These are phyloP conservation scores for Rutidosis leptorrhynchoides DNA, from an alignment of 129 eudicot species.

Conservation along the genomic window DNA sequence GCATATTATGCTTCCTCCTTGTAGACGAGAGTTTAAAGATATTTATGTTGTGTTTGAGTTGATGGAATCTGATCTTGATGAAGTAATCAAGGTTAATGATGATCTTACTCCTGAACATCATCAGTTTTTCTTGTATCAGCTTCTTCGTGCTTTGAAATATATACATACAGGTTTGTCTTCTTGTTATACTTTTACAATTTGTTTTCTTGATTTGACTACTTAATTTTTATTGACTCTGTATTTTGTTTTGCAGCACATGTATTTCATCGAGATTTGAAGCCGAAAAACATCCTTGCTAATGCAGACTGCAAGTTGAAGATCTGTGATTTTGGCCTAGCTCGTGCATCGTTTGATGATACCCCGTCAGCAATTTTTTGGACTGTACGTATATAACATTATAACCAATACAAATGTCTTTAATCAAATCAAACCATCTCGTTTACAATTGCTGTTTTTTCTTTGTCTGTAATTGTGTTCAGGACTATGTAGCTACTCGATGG, in stretches of 20 bases:
- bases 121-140: constrained; percentile 86
- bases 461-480: constrained; percentile 37
- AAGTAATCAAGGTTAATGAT: constrained; percentile 78
- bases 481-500: constrained; percentile 95
- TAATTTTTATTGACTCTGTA: background rate
- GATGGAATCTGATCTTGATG: constrained; percentile 95
- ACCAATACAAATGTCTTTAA: background rate
- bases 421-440: background rate
- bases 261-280: constrained; percentile 81
- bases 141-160: constrained; percentile 82
- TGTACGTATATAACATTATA: constrained; percentile 55
- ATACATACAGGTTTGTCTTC: constrained; percentile 64
- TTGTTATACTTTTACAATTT: constrained; percentile 4
- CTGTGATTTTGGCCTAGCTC: constrained; percentile 92
- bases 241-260: constrained; percentile 56
- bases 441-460: constrained; percentile 11
- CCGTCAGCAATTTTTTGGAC: constrained; percentile 97
- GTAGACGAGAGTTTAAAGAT: constrained; percentile 88
- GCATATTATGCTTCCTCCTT: constrained; percentile 92
- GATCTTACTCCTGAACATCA: constrained; percentile 85
- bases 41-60: constrained; percentile 91
- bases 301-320: constrained; percentile 92
- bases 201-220: constrained; percentile 7
- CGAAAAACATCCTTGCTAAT: constrained; percentile 87
- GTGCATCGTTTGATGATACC: constrained; percentile 81